Evolutionary conservation across 73 alveolate genomes (phyloP).

Genomic region (Tetrahymena malaccensis): DNA sequence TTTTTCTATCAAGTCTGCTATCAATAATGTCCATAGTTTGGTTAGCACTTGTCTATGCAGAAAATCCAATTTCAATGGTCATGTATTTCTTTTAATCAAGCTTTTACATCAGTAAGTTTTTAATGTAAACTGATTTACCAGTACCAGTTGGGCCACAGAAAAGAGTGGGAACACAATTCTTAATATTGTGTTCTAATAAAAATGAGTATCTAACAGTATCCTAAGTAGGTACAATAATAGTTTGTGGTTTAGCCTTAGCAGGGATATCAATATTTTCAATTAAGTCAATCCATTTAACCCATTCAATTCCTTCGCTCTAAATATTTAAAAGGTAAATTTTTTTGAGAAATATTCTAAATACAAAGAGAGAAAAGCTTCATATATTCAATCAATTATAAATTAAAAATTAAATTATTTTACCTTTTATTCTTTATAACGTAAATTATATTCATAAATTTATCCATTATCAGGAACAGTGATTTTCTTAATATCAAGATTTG

Average conservation of each 20-base stretch:
- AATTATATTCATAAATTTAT: slow-evolving; percentile 7
- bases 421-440: background rate
- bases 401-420: background rate
- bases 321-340: background rate
- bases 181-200: slow-evolving; percentile 51
- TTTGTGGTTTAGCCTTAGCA: background rate
- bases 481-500: background rate
- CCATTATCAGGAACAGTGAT: slow-evolving; percentile 8
- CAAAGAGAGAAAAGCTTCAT: no score
- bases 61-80: slow-evolving; percentile 95
- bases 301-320: slow-evolving; percentile 1
- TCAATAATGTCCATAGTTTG: slow-evolving; percentile 88
- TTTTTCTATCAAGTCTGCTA: slow-evolving; percentile 72
- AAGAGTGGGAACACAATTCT: slow-evolving; percentile 82
- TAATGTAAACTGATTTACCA: slow-evolving; percentile 94
- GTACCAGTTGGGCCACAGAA: slow-evolving; percentile 99
- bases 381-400: no score
- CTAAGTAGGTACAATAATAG: background rate
- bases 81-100: slow-evolving; percentile 81
- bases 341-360: no score
- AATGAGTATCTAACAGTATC: background rate
- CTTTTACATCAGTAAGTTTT: slow-evolving; percentile 84
- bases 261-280: background rate
- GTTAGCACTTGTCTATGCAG: slow-evolving; percentile 91
- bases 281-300: slow-evolving; percentile 18